These are phyloP conservation scores for Paraleonurus japonicus DNA, from an alignment of 257 asterid genomes.

Conservation along the genomic window DNA sequence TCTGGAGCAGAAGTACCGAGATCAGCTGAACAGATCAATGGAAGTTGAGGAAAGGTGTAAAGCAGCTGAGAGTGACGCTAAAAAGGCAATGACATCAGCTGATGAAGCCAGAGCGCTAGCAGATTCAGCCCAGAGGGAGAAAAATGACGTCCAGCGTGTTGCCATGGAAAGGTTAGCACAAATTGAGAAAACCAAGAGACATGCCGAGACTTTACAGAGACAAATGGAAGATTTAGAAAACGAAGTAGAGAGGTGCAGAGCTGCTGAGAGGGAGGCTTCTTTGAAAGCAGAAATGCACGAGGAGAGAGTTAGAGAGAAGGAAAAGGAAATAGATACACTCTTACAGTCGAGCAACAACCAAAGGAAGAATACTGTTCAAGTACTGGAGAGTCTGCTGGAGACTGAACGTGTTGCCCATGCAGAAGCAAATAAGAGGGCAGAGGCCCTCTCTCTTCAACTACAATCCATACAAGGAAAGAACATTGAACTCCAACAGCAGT, in stretches of 20 bases:
- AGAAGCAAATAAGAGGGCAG: slow-evolving; percentile 85
- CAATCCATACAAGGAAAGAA: slow-evolving; percentile 80
- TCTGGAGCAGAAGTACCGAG: slow-evolving; percentile 75
- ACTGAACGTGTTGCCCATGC: slow-evolving; percentile 81
- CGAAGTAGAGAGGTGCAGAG: slow-evolving; percentile 54
- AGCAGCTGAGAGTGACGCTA: slow-evolving; percentile 78
- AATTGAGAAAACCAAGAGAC: slow-evolving; percentile 78
- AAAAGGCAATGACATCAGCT: slow-evolving; percentile 83
- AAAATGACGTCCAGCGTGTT: slow-evolving; percentile 57
- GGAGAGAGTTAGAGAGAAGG: slow-evolving; percentile 70
- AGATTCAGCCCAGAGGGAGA: slow-evolving; percentile 77
- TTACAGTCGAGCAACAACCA: slow-evolving; percentile 69
- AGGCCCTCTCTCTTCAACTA: slow-evolving; percentile 78
- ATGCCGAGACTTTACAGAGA: slow-evolving; percentile 67
- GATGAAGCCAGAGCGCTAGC: slow-evolving; percentile 94
- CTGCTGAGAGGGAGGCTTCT: slow-evolving; percentile 75
- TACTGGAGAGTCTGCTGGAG: slow-evolving; percentile 69
- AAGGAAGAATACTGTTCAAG: slow-evolving; percentile 69
- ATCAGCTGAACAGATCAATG: slow-evolving; percentile 68
- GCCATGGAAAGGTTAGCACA: slow-evolving; percentile 87
- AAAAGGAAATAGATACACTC: slow-evolving; percentile 71
- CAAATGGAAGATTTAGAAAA: slow-evolving; percentile 50
- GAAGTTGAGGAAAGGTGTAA: slow-evolving; percentile 84
- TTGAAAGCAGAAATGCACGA: slow-evolving; percentile 58
- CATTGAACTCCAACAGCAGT: slow-evolving; percentile 70